Evolutionary conservation across 352 stramenopile species (phyloP).

Genomic region (Globisporangium viniferum): DNA sequence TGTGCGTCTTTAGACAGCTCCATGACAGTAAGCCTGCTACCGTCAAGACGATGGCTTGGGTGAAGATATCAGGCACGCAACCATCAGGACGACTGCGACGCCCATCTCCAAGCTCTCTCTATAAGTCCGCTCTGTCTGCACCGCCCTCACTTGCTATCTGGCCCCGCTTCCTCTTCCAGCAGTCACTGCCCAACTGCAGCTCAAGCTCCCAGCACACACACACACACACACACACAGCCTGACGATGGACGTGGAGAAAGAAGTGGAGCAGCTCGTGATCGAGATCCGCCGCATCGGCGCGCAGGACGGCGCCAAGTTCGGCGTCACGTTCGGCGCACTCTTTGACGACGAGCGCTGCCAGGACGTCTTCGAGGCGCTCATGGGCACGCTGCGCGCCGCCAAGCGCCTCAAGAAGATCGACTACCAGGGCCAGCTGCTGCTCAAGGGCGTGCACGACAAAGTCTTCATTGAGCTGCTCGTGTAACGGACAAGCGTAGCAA

Average conservation of each 20-base stretch:
- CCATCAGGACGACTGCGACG: background rate
- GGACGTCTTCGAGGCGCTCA: conserved; percentile 76
- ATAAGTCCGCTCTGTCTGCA: background rate
- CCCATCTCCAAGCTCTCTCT: background rate
- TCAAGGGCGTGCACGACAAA: conserved; percentile 82
- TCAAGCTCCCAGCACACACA: background rate
- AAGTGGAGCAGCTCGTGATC: conserved; percentile 63
- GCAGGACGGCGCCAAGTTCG: conserved; percentile 48
- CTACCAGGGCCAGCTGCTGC: conserved; percentile 75
- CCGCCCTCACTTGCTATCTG: background rate
- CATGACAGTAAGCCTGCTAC: background rate
- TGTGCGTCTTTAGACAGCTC: background rate
- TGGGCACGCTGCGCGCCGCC: conserved; percentile 79
- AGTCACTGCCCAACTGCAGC: background rate
- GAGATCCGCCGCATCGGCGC: conserved; percentile 66
- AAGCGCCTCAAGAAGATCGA: conserved; percentile 76
- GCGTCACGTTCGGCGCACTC: conserved; percentile 70
- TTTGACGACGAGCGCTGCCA: conserved; percentile 84
- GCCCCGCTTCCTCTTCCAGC: background rate
- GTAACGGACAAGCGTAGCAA: conserved; percentile 11
- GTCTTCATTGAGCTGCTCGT: conserved; percentile 68
- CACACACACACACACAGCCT: background rate
- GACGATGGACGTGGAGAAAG: conserved; percentile 64
- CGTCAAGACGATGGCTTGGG: background rate
- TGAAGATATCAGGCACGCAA: conserved; percentile 1